Evolutionary conservation across 257 asterid species (phyloP).

Genomic region (Scutellaria baicalensis): DNA sequence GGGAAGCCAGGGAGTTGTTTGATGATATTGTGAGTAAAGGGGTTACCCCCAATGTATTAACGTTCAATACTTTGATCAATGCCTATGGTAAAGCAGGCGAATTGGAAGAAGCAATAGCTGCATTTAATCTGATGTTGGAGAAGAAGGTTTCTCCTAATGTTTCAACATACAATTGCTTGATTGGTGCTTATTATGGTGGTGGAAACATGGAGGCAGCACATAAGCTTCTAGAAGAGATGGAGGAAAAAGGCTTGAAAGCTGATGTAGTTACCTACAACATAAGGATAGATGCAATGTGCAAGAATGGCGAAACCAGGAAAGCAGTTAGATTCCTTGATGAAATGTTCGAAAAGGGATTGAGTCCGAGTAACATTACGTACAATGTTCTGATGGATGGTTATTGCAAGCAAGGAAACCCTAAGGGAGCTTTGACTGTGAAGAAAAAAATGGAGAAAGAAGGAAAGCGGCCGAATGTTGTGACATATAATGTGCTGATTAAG

Average conservation of each 20-base stretch:
- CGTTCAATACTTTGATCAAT: conserved; percentile 62
- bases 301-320: conserved; percentile 49
- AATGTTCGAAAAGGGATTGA: conserved; percentile 50
- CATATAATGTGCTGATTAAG: conserved; percentile 71
- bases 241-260: conserved; percentile 46
- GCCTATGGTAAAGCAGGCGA: conserved; percentile 62
- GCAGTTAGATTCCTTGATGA: conserved; percentile 71
- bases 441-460: conserved; percentile 86
- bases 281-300: conserved; percentile 58
- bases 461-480: conserved; percentile 60
- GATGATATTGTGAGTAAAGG: conserved; percentile 47
- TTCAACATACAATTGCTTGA: conserved; percentile 75
- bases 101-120: conserved; percentile 45
- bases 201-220: conserved; percentile 44
- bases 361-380: conserved; percentile 64
- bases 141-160: conserved; percentile 47
- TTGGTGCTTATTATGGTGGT: conserved; percentile 54
- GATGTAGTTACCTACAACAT: conserved; percentile 73
- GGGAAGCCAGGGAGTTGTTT: conserved; percentile 57
- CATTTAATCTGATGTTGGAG: conserved; percentile 45
- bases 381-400: conserved; percentile 66
- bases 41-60: conserved; percentile 36
- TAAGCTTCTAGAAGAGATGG: conserved; percentile 58
- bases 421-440: conserved; percentile 57
- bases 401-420: conserved; percentile 53